Base-by-base conservation (phyloP, 2,329 filamentous ascomycete genomes). In the Colletotrichum agaves region DNA sequence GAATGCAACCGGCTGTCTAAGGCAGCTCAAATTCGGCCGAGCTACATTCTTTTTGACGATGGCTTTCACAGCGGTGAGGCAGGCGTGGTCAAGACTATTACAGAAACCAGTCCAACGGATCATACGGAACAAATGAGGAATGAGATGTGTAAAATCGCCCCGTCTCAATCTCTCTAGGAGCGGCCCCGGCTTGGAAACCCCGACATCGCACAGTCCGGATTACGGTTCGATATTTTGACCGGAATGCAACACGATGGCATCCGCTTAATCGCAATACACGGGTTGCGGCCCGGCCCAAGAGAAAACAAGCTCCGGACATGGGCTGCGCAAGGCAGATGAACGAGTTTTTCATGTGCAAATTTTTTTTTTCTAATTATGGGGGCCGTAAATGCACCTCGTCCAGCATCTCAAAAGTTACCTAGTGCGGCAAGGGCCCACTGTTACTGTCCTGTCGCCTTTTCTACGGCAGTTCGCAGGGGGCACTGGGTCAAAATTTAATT, bases 1-100 rank as follows among this genome's bases (percentile, higher is more conserved):
- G 59, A 67, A 67, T 60, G 60, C 58, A 67, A 67, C 60, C 53
- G 64, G 64, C 63, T 21, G 19, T 17, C 21, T 31, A 8, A n/a
- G n/a, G n/a, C n/a, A 63, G 44, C 52, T 39, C 52, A 23, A 4
- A 49, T 46, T 35, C 37, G 19, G 46, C 37, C 10, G 19, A 23
- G 15, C 39, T 27, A 13, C 60, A 67, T 67, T 64, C 46, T 13
- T 58, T 39, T 15, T 62, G 10, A n/a, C 13, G 53, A 33, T 17
- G 13, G n/a, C 12, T 12, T 47, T 8, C 17, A 21, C 19, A 46
- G 31, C 46, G 37, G 7, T 53, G 31, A 6, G 39, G 50, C 47
- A 21, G 21, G 2, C 21, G 13, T 21, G 44, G 44, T 50, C 33
- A 13, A 37, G 44, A 19, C 55, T 19, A 47, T 59, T 11, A 12